Percentiles rank a stretch among this genome's conserved stretches.
phyloP scores from a whole-genome alignment of 1,284 basidiomycete species.

The Rhodotorula mucilaginosa region DNA sequence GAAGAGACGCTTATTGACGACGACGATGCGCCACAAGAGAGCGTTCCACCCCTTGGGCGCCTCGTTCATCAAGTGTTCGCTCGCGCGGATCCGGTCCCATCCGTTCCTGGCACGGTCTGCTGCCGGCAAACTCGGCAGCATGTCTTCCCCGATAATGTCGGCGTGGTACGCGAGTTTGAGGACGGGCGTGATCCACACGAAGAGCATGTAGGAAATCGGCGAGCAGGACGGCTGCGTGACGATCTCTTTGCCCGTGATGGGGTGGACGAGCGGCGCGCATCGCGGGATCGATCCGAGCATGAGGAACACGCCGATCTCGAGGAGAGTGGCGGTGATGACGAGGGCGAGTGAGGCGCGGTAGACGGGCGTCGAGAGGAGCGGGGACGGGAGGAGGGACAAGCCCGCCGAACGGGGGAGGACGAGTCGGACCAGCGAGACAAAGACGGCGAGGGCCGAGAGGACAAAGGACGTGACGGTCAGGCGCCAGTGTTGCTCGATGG shows the following conservation, averaged over 20 bases:
- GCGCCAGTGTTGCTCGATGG: conserved; percentile 58
- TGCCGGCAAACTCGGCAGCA: conserved; percentile 37
- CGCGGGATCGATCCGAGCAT: conserved; percentile 62
- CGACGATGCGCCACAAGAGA: conserved; percentile 48
- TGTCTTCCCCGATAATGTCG: conserved; percentile 29
- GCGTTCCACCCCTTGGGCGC: conserved; percentile 32
- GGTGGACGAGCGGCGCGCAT: conserved; percentile 26
- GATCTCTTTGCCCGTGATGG: conserved; percentile 6
- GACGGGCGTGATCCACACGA: conserved; percentile 41
- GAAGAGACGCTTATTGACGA: conserved; percentile 49
- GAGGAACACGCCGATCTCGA: conserved; percentile 57
- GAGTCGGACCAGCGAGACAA: conserved; percentile 26
- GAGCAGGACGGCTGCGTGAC: conserved; percentile 21
- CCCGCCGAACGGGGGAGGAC: conserved; percentile 30
- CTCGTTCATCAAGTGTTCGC: conserved; percentile 4
- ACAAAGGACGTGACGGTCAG: conserved; percentile 65
- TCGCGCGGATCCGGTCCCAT: conserved; percentile 25
- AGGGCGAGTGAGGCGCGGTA: conserved; percentile 47
- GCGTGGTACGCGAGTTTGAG: conserved; percentile 9
- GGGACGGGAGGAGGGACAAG: conserved; percentile 17
- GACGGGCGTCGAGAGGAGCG: not conserved
- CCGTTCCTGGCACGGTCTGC: conserved; percentile 36
- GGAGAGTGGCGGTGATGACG: conserved; percentile 54
- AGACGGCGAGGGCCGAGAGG: conserved; percentile 52
- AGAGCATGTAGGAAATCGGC: conserved; percentile 39